Evolutionary conservation across 2,329 filamentous ascomycete species (phyloP).

Genomic region (Arthrobotrys conoides): DNA sequence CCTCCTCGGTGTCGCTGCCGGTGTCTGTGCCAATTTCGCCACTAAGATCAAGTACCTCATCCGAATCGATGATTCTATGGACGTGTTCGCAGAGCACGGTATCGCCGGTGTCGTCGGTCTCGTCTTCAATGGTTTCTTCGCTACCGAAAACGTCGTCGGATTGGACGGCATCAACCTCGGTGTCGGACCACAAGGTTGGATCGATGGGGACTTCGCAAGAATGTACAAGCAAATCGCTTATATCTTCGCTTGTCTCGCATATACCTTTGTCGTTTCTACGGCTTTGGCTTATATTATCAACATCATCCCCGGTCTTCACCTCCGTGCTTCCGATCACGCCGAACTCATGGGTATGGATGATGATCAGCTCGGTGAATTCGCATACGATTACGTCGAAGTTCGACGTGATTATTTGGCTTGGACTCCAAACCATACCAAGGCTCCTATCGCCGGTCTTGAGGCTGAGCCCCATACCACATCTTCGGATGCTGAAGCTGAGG

Average conservation of each 20-base stretch:
- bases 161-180: constrained; percentile 83
- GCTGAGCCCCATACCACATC: constrained; percentile 34
- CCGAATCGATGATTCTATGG: constrained; percentile 78
- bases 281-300: constrained; percentile 82
- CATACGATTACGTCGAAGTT: constrained; percentile 91
- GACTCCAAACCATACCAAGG: constrained; percentile 72
- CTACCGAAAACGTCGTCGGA: constrained; percentile 78
- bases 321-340: constrained; percentile 84
- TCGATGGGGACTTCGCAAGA: constrained; percentile 80
- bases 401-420: constrained; percentile 89
- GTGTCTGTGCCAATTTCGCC: constrained; percentile 67
- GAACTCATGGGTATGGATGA: constrained; percentile 91
- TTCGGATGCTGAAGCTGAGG: constrained; percentile 50
- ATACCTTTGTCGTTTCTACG: constrained; percentile 81
- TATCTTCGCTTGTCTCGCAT: constrained; percentile 76
- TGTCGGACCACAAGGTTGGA: constrained; percentile 76
- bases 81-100: constrained; percentile 80
- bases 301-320: constrained; percentile 80
- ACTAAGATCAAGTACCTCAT: constrained; percentile 69
- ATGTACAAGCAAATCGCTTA: constrained; percentile 86
- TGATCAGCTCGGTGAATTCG: constrained; percentile 90
- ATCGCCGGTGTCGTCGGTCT: constrained; percentile 79
- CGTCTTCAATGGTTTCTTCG: constrained; percentile 81
- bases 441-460: constrained; percentile 57
- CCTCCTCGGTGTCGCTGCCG: constrained; percentile 77